Conservation (phyloP, 2,329 filamentous ascomycete genomes). For the Microsporum ferrugineum region DNA sequence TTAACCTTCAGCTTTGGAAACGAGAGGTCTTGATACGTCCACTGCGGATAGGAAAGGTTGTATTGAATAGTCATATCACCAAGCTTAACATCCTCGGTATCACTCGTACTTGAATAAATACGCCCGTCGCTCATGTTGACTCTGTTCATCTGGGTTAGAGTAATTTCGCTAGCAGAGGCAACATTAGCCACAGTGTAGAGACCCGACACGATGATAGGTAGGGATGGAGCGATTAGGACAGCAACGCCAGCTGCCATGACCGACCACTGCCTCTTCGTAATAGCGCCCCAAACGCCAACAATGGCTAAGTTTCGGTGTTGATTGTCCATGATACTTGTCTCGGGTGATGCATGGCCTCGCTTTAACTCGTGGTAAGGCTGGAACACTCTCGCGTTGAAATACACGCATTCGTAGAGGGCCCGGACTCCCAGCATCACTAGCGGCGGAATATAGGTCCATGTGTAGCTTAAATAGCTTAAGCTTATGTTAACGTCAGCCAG, state of each 20-base stretch:
- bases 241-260: neutral
- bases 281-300: neutral
- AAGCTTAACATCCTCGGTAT: neutral
- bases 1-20: neutral
- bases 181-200: neutral
- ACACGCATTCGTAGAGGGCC: neutral
- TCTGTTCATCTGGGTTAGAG: neutral
- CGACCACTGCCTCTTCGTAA: neutral
- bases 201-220: neutral
- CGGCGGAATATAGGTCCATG: conserved; percentile 3
- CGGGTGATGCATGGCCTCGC: neutral
- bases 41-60: conserved; percentile 2
- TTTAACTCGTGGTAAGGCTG: neutral
- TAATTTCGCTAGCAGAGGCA: neutral
- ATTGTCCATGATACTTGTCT: neutral
- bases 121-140: neutral
- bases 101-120: too few species aligned
- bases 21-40: conserved; percentile 5
- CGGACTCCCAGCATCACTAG: neutral
- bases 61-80: neutral
- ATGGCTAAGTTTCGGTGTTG: neutral
- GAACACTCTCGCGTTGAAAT: conserved; percentile 1
- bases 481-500: neutral
- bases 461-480: neutral
- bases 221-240: neutral